Base-by-base conservation (phyloP, 108 stramenopile genomes). In the Ochromonas danica region DNA sequence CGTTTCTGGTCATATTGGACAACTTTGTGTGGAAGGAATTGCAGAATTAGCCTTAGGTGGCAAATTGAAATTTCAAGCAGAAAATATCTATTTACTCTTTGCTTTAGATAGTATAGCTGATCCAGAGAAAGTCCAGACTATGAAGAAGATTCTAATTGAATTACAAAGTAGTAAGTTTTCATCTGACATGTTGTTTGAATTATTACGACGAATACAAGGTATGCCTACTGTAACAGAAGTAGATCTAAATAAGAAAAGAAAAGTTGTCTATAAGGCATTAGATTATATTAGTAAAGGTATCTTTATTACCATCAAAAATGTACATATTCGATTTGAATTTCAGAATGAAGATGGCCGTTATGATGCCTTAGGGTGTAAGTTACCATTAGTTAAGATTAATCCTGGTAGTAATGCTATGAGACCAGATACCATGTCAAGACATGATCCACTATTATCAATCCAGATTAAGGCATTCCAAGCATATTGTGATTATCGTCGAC, bases 61-160 rank as follows among this genome's bases (percentile, higher is more conserved):
- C 10, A 28, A 67, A 67, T 67, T 67, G 31, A 67, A 67, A 67
- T 67, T 67, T 36, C 63, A 67, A 67, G 31, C 31, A 25, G 63
- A 67, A 36, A 67, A 67, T 67, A 67, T 67, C 25, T 67, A 35
- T 25, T 33, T 67, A 31, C 35, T 67, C 3, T 67, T 67, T 67
- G 33, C 10, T 3, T 22, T 67, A 10, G 63, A 67, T 67, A 3
- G 10, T 10, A 33, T 31, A 14, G 31, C 31, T 67, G 63, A 67
- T 67, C 30, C 63, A 36, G 63, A 67, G 31, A 67, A 33, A 36
- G 31, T 67, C 30, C 63, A 67, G 25, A 31, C 17, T 36, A 22
- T 67, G 31, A 67, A 67, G 63, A 67, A 67, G 31, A 31, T 67
- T 10, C 35, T 31, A 36, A 67, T 67, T 10, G 63, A 67, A 25